A percentile compares a stretch with the other conserved stretches of the same genome.
phyloP scores from a whole-genome alignment of 192 early-diverging fungal species.

The Ambispora gerdemannii region DNA sequence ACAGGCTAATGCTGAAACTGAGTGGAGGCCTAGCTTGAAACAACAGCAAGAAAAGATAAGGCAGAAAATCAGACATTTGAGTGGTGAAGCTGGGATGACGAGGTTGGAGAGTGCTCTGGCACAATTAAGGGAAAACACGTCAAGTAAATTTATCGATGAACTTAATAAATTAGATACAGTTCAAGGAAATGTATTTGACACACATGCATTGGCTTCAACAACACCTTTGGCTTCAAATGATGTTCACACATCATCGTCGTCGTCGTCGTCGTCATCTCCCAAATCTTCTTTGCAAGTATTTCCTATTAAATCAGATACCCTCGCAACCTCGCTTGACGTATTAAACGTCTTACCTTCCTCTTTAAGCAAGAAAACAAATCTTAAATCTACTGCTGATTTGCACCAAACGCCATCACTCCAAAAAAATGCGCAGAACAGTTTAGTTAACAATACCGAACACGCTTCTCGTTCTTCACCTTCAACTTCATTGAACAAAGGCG shows the following conservation, averaged over 20 bases:
- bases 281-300: too few species aligned
- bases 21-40: constrained; percentile 56
- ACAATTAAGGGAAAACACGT: constrained; percentile 26
- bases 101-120: constrained; percentile 33
- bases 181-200: not conserved
- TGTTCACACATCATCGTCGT: not conserved
- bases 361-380: too few species aligned
- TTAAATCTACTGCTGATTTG: not conserved
- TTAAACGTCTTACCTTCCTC: too few species aligned
- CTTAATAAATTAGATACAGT: constrained; percentile 5
- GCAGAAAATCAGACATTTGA: constrained; percentile 47
- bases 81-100: constrained; percentile 43
- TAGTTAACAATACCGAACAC: not conserved
- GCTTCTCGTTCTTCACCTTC: not conserved
- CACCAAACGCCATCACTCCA: not conserved
- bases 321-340: not conserved
- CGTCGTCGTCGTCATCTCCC: not conserved
- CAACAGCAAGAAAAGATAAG: constrained; percentile 53
- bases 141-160: not conserved
- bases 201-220: not conserved
- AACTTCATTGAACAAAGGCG: not conserved
- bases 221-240: not conserved
- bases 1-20: constrained; percentile 50
- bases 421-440: not conserved
- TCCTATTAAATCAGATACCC: not conserved